Percentiles rank a stretch among this genome's conserved stretches.
Evolutionary conservation across 371 early-diverging fungal species (phyloP).

Genomic region (Funneliformis caledonium): DNA sequence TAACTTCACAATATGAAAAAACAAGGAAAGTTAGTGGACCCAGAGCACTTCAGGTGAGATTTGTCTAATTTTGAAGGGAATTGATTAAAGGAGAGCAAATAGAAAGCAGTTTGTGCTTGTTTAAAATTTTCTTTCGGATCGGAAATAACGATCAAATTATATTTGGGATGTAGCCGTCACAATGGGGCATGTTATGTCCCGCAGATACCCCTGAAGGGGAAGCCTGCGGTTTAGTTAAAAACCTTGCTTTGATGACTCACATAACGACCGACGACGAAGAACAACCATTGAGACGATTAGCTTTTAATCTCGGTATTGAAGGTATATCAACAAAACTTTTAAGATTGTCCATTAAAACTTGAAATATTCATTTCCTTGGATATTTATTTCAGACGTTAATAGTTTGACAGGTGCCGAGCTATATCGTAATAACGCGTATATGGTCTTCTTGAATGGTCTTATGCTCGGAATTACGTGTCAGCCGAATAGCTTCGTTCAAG

Average conservation of each 20-base stretch:
- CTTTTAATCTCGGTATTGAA: conserved; percentile 86
- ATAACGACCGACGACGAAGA: conserved; percentile 97
- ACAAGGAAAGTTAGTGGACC: conserved; percentile 99
- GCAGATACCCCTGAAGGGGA: conserved; percentile 99
- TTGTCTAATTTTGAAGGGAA: background rate
- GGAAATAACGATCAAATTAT: conserved; percentile 8
- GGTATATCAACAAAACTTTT: conserved; percentile 42
- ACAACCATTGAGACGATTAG: conserved; percentile 75
- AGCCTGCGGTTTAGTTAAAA: conserved; percentile 99
- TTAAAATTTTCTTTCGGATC: background rate
- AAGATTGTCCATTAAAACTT: background rate
- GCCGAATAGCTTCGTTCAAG: conserved; percentile 76
- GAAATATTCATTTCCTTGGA: background rate
- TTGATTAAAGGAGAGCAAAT: background rate
- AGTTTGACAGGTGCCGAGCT: conserved; percentile 83
- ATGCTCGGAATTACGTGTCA: conserved; percentile 88
- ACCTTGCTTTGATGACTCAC: conserved; percentile 98
- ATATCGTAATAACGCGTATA: conserved; percentile 71
- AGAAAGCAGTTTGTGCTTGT: background rate
- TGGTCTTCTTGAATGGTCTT: conserved; percentile 93
- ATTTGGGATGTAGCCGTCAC: conserved; percentile 72
- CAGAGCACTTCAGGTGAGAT: conserved; percentile 83
- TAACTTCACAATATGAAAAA: conserved; percentile 99
- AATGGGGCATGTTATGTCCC: conserved; percentile 99
- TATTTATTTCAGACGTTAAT: conserved; percentile 67